Evolutionary conservation across 202 grass and related monocot species (phyloP).

Genomic region (Setaria italica): DNA sequence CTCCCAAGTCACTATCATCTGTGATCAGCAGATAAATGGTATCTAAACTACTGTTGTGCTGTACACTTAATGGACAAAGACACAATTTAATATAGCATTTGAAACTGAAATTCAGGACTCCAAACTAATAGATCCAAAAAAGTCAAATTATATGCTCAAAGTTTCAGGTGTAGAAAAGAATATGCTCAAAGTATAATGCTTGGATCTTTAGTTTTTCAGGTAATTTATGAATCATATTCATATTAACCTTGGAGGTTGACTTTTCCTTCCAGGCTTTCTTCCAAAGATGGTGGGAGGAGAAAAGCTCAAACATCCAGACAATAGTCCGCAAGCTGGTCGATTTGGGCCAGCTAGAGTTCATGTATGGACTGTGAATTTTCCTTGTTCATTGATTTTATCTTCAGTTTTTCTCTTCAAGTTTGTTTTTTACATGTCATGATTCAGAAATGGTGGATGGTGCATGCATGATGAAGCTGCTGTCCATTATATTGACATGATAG

Average conservation of each 20-base stretch:
- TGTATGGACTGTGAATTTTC: constrained; percentile 58
- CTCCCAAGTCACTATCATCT: too few species aligned
- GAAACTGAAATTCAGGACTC: not conserved
- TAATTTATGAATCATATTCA: not conserved
- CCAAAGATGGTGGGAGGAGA: constrained; percentile 95
- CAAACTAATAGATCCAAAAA: not conserved
- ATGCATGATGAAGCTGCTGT: constrained; percentile 96
- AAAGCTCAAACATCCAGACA: constrained; percentile 66
- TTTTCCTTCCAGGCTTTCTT: constrained; percentile 81
- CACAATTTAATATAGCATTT: not conserved
- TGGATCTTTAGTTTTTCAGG: constrained; percentile 12
- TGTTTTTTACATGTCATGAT: constrained; percentile 10
- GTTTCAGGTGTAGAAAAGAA: not conserved
- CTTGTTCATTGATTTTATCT: constrained; percentile 26
- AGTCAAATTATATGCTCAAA: not conserved
- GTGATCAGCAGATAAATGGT: too few species aligned
- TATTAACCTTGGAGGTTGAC: constrained; percentile 26
- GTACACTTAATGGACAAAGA: not conserved
- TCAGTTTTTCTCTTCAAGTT: constrained; percentile 9
- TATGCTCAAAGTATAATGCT: not conserved
- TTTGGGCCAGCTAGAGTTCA: constrained; percentile 87
- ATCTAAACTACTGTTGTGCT: not conserved
- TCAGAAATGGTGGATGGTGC: constrained; percentile 96
- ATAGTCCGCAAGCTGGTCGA: constrained; percentile 68
- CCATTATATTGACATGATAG: constrained; percentile 99